These are phyloP conservation scores for Austroboletus eburneus DNA, from an alignment of 768 basidiomycete genomes.

Conservation along the genomic window DNA sequence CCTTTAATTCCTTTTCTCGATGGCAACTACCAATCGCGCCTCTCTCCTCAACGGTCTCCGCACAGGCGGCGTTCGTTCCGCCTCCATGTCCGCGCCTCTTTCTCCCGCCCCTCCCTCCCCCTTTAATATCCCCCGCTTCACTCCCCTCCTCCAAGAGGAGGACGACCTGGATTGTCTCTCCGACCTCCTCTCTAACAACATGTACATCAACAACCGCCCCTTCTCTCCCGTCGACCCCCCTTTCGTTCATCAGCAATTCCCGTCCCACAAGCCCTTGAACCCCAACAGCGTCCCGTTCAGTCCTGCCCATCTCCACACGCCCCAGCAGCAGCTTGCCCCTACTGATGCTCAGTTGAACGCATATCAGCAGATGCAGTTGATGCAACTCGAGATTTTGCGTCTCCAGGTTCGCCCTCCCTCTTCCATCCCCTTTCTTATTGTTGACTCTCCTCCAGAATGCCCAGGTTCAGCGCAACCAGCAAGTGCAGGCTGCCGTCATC, in stretches of 20 bases:
- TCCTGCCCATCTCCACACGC: constrained; percentile 36
- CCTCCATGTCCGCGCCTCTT: constrained; percentile 56
- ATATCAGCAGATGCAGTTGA: constrained; percentile 72
- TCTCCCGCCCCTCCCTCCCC: constrained; percentile 59
- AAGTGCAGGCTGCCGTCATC: constrained; percentile 68
- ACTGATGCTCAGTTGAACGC: constrained; percentile 54
- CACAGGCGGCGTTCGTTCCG: constrained; percentile 85
- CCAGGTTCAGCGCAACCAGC: constrained; percentile 56
- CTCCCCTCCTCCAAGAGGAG: constrained; percentile 44
- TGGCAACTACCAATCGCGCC: constrained; percentile 59
- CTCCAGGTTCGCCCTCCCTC: constrained; percentile 56
- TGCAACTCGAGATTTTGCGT: constrained; percentile 78
- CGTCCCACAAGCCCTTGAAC: constrained; percentile 49
- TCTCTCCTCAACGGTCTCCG: constrained; percentile 86
- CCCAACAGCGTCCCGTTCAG: constrained; percentile 47
- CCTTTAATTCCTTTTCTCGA: constrained; percentile 22
- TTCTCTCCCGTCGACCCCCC: constrained; percentile 71
- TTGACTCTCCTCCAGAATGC: constrained; percentile 41
- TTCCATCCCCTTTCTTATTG: constrained; percentile 2
- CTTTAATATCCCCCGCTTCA: constrained; percentile 62
- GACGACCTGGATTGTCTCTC: constrained; percentile 57
- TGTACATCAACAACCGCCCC: constrained; percentile 49
- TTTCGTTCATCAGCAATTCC: constrained; percentile 61
- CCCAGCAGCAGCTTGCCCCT: constrained; percentile 37
- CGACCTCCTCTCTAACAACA: constrained; percentile 50